Conservation (phyloP, 2,329 filamentous ascomycete species). For the Fusarium stilboides region DNA sequence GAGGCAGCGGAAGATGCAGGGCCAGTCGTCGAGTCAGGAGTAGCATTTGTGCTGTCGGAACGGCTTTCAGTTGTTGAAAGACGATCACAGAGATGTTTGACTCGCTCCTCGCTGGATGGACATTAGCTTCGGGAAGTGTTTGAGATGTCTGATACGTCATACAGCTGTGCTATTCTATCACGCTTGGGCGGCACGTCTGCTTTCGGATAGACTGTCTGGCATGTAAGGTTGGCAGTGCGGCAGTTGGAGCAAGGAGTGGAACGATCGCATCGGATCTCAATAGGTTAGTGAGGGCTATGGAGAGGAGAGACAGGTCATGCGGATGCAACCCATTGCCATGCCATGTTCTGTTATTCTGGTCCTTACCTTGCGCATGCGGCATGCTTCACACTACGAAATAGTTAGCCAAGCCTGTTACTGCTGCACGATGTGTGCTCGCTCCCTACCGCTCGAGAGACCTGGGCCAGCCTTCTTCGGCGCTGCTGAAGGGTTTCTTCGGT, state of each 20-base stretch:
- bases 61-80: slow-evolving; percentile 2
- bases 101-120: background rate
- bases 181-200: background rate
- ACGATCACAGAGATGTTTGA: slow-evolving; percentile 8
- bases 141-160: background rate
- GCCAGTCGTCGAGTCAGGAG: background rate
- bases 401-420: background rate
- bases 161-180: slow-evolving; percentile 12
- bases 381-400: slow-evolving; percentile 11
- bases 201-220: slow-evolving; percentile 3
- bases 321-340: too few relatives aligned
- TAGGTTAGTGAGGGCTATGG: background rate
- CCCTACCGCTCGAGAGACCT: slow-evolving; percentile 16
- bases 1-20: too few relatives aligned
- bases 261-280: slow-evolving; percentile 12
- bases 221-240: slow-evolving; percentile 5
- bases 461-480: slow-evolving; percentile 12
- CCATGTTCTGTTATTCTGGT: too few relatives aligned
- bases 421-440: background rate
- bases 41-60: background rate
- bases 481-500: slow-evolving; percentile 15
- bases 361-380: slow-evolving; percentile 8
- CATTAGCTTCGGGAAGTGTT: background rate
- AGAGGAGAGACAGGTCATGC: too few relatives aligned
- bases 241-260: slow-evolving; percentile 9